These are phyloP conservation scores for Aotearoamyces nothofagi DNA, from an alignment of 2,329 filamentous ascomycete genomes.

Conservation along the genomic window DNA sequence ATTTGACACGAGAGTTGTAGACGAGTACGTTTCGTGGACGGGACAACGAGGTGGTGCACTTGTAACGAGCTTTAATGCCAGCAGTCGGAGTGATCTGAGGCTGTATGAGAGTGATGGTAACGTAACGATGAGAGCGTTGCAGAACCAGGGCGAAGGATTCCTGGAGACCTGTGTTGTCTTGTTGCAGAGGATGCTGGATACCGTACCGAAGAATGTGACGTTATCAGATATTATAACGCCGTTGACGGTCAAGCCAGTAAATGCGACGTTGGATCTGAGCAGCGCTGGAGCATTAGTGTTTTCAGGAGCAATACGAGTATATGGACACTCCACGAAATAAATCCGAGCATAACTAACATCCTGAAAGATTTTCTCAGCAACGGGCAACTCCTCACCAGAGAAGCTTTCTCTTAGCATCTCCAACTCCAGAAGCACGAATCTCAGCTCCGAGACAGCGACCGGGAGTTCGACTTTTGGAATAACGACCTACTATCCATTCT, in stretches of 20 bases:
- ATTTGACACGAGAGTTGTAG: conserved; percentile 38
- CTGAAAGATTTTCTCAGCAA: conserved; percentile 6
- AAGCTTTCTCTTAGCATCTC: conserved; percentile 2
- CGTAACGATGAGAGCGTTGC: too few relatives aligned
- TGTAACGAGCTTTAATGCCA: too few relatives aligned
- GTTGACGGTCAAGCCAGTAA: conserved; percentile 41
- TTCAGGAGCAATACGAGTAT: conserved; percentile 10
- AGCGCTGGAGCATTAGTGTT: conserved; percentile 6
- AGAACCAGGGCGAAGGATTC: conserved; percentile 27
- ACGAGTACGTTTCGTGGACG: conserved; percentile 32
- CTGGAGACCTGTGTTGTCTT: conserved; percentile 30
- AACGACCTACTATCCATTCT: conserved; percentile 11
- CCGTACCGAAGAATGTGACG: conserved; percentile 33
- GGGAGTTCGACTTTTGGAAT: conserved; percentile 8
- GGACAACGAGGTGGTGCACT: conserved; percentile 30
- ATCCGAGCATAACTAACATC: too few relatives aligned
- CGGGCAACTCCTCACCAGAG: conserved; percentile 1
- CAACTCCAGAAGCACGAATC: neutral
- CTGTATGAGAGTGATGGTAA: too few relatives aligned
- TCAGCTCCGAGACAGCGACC: conserved; percentile 5
- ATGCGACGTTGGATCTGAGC: conserved; percentile 14
- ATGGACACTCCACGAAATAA: too few relatives aligned
- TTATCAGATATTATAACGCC: conserved; percentile 35
- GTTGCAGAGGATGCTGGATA: conserved; percentile 43
- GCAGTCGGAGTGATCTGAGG: too few relatives aligned